Base-by-base conservation (phyloP, 225 moss, liverwort and hornwort species). In the Pleurozium schreberi region DNA sequence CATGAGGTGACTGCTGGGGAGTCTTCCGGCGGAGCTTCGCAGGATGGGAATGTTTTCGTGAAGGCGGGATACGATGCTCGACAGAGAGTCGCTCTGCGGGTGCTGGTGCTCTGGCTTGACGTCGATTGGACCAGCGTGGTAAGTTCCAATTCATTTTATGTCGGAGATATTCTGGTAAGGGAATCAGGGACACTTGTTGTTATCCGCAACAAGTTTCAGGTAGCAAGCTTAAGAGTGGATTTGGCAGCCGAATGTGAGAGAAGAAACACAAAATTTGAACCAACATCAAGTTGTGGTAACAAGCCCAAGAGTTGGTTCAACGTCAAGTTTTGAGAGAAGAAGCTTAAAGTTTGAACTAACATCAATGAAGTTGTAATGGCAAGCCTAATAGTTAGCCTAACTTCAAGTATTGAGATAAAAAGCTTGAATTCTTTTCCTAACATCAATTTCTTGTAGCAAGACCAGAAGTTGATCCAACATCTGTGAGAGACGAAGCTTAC, bases 1-100 rank as follows among this genome's bases (percentile, higher is more conserved):
- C 90, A 95, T 47, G 96, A 96, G 88, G 96, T 94, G 69, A 95
- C 92, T 45, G 60, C 61, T n/a, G 94, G 94, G 34, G 95, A 93
- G 47, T 91, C 92, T 80, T 92, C 86, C 5, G 55, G 80, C 45
- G 88, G 80, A 59, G 53, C 75, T 77, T 91, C 87, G 9, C 71
- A 68, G 20, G 85, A 53, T 18, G 75, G 7, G 6, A 8, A 6
- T 86, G 65, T 68, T 14, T 45, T 87, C 2, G 86, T 93, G 10
- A 94, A 91, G 86, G 95, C 95, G 40, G 98, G 98, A n/a, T 98
- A 98, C 81, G 97, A 98, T 91, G 97, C 98, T 85, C 97, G 98
- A 38, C 98, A 98, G 88, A 94, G 98, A 86, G 97, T 94, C 70
- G 97, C 97, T 64, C 89, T 98, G 38, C 98, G 98, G 12, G 86